phyloP scores from a whole-genome alignment of 306 rosid species.

The Clitoria ternatea region DNA sequence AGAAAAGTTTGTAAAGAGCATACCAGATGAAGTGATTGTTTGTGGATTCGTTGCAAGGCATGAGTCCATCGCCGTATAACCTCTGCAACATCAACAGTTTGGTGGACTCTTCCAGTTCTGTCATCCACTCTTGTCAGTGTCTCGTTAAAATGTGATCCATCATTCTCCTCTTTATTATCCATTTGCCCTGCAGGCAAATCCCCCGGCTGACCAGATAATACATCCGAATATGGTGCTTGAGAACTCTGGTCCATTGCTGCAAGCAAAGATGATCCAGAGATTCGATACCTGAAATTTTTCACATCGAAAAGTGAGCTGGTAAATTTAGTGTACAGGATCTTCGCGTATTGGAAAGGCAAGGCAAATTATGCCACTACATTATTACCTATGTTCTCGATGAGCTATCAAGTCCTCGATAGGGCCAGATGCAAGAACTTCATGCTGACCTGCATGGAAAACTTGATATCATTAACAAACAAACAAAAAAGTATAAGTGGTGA shows the following conservation, averaged over 20 bases:
- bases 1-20: constrained; percentile 19
- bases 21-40: constrained; percentile 95
- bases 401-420: constrained; percentile 98
- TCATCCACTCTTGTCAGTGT: constrained; percentile 65
- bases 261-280: constrained; percentile 96
- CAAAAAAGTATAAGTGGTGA: not conserved
- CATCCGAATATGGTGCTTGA: constrained; percentile 71
- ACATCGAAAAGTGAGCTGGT: constrained; percentile 24
- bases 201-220: constrained; percentile 53
- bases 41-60: constrained; percentile 97
- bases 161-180: constrained; percentile 67
- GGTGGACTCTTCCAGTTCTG: constrained; percentile 75
- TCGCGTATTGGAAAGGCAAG: constrained; percentile 6
- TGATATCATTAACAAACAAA: not conserved
- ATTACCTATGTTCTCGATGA: constrained; percentile 96
- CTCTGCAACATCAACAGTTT: constrained; percentile 92
- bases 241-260: constrained; percentile 99
- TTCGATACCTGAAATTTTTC: constrained; percentile 76
- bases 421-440: constrained; percentile 99
- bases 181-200: constrained; percentile 39
- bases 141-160: constrained; percentile 60
- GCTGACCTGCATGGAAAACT: constrained; percentile 61
- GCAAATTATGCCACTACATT: constrained; percentile 28
- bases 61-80: constrained; percentile 98
- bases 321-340: constrained; percentile 15